Evolutionary conservation across 495 filamentous ascomycete species (phyloP).

Genomic region (Pyronema omphalodes): DNA sequence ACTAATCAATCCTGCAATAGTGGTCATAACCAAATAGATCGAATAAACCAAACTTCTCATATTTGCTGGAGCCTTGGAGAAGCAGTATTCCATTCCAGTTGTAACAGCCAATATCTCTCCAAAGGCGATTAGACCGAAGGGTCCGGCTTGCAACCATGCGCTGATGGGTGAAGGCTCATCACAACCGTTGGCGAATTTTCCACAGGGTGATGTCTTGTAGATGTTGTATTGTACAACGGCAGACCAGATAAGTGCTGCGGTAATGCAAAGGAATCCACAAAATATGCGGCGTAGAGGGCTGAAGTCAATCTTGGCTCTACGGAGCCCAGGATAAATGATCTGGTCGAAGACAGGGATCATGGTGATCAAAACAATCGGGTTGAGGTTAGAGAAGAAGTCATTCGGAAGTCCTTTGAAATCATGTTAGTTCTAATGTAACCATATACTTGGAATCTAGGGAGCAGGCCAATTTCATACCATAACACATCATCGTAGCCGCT

Average conservation of each 20-base stretch:
- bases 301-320: conserved; percentile 45
- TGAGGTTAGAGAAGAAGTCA: conserved; percentile 61
- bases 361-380: conserved; percentile 54
- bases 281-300: conserved; percentile 58
- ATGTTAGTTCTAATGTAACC: background rate
- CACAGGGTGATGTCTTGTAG: conserved; percentile 39
- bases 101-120: conserved; percentile 53
- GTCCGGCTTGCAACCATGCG: conserved; percentile 36
- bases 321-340: conserved; percentile 47
- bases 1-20: conserved; percentile 40
- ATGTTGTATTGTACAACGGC: conserved; percentile 56
- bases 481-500: conserved; percentile 42
- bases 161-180: conserved; percentile 24
- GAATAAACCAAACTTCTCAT: conserved; percentile 54
- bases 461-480: conserved; percentile 35
- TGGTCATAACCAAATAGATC: conserved; percentile 43
- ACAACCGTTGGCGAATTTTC: background rate
- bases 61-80: conserved; percentile 45
- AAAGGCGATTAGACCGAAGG: conserved; percentile 39
- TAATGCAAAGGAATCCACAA: conserved; percentile 47
- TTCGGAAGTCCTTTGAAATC: conserved; percentile 27
- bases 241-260: conserved; percentile 44
- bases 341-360: conserved; percentile 53
- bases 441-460: background rate
- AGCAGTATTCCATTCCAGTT: conserved; percentile 54